These are phyloP conservation scores for Jacaranda mimosifolia DNA, from an alignment of 257 asterid species.

Conservation along the genomic window DNA sequence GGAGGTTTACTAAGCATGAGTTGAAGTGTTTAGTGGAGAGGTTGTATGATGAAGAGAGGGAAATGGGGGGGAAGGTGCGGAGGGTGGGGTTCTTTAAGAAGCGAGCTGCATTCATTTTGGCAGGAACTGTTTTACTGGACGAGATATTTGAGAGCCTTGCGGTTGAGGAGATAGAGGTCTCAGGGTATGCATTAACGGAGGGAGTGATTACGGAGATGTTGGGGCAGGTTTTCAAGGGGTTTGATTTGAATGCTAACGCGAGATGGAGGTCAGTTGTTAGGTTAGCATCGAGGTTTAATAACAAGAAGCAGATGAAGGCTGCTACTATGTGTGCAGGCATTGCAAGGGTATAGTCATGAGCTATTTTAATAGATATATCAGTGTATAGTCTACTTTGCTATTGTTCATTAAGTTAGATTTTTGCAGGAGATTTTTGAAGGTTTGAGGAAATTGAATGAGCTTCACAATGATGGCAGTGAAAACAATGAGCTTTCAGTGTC, in stretches of 20 bases:
- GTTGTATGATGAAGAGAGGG: conserved; percentile 54
- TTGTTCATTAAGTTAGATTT: conserved; percentile 38
- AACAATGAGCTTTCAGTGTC: conserved; percentile 34
- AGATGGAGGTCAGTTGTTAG: conserved; percentile 76
- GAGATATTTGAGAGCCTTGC: conserved; percentile 65
- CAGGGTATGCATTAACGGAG: conserved; percentile 78
- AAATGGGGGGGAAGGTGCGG: conserved; percentile 51
- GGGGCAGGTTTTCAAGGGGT: conserved; percentile 50
- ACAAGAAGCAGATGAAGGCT: conserved; percentile 69
- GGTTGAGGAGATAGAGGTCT: conserved; percentile 75
- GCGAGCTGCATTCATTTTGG: conserved; percentile 68
- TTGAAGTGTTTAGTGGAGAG: conserved; percentile 60
- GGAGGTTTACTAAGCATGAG: conserved; percentile 70
- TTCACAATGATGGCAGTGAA: conserved; percentile 25
- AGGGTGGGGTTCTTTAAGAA: conserved; percentile 55
- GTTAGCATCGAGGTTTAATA: conserved; percentile 63
- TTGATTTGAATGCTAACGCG: conserved; percentile 65
- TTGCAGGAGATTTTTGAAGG: conserved; percentile 76
- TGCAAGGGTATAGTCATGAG: conserved; percentile 60
- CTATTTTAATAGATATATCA: conserved; percentile 7
- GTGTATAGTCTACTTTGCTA: conserved; percentile 3
- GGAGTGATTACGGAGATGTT: conserved; percentile 80
- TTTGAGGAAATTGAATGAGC: conserved; percentile 52
- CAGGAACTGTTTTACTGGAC: conserved; percentile 71
- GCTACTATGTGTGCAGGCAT: conserved; percentile 59